Evolutionary conservation across 2,329 filamentous ascomycete species (phyloP), one percentile per base, ranked within the genome.

Genomic region (Verticillium tricorpus): DNA sequence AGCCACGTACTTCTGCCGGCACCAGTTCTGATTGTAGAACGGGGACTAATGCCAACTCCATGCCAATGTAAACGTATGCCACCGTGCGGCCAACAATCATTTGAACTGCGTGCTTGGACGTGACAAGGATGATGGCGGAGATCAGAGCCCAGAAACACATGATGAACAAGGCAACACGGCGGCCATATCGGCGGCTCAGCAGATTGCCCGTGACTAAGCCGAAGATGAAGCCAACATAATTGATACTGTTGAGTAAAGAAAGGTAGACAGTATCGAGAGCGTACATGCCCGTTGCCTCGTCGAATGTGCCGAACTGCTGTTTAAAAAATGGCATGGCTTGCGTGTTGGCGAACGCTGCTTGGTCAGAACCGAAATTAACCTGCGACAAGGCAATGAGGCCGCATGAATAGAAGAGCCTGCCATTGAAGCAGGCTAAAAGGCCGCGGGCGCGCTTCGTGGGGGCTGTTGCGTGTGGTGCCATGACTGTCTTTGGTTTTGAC

Each of bases 331-430:
- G 65, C 75, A 77, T 77, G 17, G 76, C 70, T 61, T 78, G 74
- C 1, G 71, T 74, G 2, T 71, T 73, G 11, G 69, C 66, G 65
- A 76, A 75, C 9, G 69, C 75, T 56, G 71, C 67, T 37, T 75
- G 72, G 62, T 77, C 76, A 34, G 77, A 74, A 57, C 75, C 74
- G 69, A 76, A 78, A 64, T 77, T 77, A 63, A 77, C 68, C n/a
- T 70, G 68, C 1, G 73, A 76, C 1, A 77, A 39, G 32, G 72
- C 70, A 40, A 77, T 69, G 17, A 77, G 59, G 11, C 39, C 19
- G 14, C 63, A 62, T 2, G 67, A 60, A 22, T 63, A 63, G 22
- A 64, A 22, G 22, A 71, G 63, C 17, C 59, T 61, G 14, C 58
- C 40, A 32, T 68, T 66, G 62, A 67, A 65, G 57, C 57, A 62